A percentile compares a stretch with the other conserved stretches of the same genome.
Conservation (phyloP, 1,139 yeast genomes). For the Zygosaccharomyces sapae region DNA sequence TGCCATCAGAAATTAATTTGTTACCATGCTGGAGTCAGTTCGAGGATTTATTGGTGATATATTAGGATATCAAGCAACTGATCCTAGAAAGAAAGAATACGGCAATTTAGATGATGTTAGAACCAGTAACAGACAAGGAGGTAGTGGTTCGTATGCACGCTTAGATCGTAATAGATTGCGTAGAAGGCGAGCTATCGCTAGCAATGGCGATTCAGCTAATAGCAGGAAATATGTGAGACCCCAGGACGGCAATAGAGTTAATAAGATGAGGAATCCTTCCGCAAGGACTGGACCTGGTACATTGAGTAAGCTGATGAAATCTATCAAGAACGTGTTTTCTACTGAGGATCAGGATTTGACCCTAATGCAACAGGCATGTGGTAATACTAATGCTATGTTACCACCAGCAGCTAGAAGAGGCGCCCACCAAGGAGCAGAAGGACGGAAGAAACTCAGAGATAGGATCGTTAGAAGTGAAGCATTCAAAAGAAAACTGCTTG, state of each 20-base stretch:
- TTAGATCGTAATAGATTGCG: constrained; percentile 3
- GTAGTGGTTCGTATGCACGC: background rate
- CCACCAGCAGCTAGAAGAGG: constrained; percentile 11
- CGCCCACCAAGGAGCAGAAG: constrained; percentile 10
- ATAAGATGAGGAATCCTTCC: background rate
- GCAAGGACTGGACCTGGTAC: constrained; percentile 6
- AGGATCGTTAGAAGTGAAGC: constrained; percentile 29
- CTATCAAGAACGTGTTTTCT: constrained; percentile 22
- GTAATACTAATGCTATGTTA: constrained; percentile 16
- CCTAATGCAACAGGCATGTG: constrained; percentile 21
- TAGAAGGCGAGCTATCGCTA: constrained; percentile 1
- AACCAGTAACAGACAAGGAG: background rate
- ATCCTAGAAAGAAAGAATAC: constrained; percentile 23
- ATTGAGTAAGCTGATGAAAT: constrained; percentile 14
- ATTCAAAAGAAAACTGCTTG: constrained; percentile 27
- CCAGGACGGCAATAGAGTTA: background rate
- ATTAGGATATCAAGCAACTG: constrained; percentile 10
- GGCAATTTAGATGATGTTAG: constrained; percentile 21
- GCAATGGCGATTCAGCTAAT: background rate
- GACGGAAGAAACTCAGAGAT: constrained; percentile 17
- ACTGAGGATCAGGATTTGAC: constrained; percentile 22
- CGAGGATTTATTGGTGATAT: constrained; percentile 13
- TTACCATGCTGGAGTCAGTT: constrained; percentile 15
- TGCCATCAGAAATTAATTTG: background rate
- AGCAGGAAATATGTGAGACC: background rate